These are phyloP conservation scores for Candida stauntonica DNA, from an alignment of 805 yeast species.

Conservation along the genomic window DNA sequence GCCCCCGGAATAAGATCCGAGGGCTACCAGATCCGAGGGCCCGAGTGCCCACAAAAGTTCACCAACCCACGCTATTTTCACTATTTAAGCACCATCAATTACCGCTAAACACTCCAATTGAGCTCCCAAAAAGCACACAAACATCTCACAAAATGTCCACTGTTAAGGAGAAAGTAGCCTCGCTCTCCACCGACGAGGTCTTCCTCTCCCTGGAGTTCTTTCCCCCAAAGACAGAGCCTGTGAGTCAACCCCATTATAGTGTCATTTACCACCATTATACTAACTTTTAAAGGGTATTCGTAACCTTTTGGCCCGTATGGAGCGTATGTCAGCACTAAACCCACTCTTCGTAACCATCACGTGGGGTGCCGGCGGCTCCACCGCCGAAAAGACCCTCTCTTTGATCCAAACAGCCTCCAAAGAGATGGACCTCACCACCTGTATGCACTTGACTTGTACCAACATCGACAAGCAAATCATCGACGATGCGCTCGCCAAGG, in stretches of 20 bases:
- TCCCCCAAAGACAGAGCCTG: constrained; percentile 90
- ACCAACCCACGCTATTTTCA: too few species aligned
- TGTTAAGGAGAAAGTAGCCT: constrained; percentile 45
- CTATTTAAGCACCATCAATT: too few species aligned
- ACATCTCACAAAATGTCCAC: constrained; percentile 19
- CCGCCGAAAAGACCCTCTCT: constrained; percentile 80
- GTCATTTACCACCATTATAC: neutral
- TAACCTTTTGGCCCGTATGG: constrained; percentile 80
- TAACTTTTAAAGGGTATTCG: constrained; percentile 52
- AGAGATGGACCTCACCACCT: constrained; percentile 79
- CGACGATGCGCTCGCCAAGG: constrained; percentile 71
- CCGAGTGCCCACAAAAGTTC: neutral
- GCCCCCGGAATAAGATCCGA: neutral
- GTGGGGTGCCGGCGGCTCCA: constrained; percentile 99
- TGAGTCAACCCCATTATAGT: constrained; percentile 19
- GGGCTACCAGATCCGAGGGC: neutral
- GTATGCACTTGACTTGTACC: constrained; percentile 94
- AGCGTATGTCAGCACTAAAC: constrained; percentile 81
- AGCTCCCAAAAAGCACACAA: neutral
- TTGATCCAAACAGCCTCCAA: constrained; percentile 73
- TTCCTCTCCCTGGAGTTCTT: constrained; percentile 91
- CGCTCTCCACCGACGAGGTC: constrained; percentile 46
- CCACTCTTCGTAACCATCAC: constrained; percentile 91
- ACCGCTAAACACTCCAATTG: too few species aligned
- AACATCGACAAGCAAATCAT: constrained; percentile 75